Evolutionary conservation across 2,329 filamentous ascomycete genomes (phyloP).

Genomic region (Diaporthe batatas): DNA sequence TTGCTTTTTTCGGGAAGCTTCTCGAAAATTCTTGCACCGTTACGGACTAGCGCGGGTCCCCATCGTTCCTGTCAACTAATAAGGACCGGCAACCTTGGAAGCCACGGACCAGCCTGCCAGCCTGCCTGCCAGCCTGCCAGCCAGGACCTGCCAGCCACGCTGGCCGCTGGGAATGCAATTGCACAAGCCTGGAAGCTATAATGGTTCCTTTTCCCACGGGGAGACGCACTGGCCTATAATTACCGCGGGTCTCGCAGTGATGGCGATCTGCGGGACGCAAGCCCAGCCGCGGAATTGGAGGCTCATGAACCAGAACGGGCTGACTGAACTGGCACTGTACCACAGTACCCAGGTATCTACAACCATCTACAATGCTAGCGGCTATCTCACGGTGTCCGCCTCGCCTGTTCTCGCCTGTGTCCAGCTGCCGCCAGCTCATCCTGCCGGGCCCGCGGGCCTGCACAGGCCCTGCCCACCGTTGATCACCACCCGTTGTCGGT

Average conservation of each 20-base stretch:
- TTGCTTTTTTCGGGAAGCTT: slow-evolving; percentile 50
- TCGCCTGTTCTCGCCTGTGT: not conserved
- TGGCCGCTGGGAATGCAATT: slow-evolving; percentile 16
- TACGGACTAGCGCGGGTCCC: slow-evolving; percentile 46
- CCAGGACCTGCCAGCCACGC: too few species aligned
- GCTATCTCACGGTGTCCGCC: not conserved
- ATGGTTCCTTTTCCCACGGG: slow-evolving; percentile 14
- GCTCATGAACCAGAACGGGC: slow-evolving; percentile 7
- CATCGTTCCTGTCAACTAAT: slow-evolving; percentile 20
- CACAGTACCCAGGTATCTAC: too few species aligned
- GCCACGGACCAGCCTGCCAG: not conserved
- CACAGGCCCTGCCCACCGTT: slow-evolving; percentile 18
- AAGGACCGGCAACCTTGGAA: not conserved
- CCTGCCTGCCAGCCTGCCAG: not conserved
- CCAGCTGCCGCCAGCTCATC: slow-evolving; percentile 17
- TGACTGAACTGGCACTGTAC: not conserved
- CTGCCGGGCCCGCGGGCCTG: slow-evolving; percentile 23
- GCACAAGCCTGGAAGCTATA: not conserved
- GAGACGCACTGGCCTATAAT: not conserved
- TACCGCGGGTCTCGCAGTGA: slow-evolving; percentile 23
- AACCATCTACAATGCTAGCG: too few species aligned
- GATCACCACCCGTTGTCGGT: not conserved
- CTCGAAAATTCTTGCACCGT: slow-evolving; percentile 52
- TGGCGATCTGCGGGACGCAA: slow-evolving; percentile 14
- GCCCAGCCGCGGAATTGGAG: slow-evolving; percentile 18